These are phyloP conservation scores for Solanum stenotomum DNA, from an alignment of 257 asterid genomes.

Conservation along the genomic window DNA sequence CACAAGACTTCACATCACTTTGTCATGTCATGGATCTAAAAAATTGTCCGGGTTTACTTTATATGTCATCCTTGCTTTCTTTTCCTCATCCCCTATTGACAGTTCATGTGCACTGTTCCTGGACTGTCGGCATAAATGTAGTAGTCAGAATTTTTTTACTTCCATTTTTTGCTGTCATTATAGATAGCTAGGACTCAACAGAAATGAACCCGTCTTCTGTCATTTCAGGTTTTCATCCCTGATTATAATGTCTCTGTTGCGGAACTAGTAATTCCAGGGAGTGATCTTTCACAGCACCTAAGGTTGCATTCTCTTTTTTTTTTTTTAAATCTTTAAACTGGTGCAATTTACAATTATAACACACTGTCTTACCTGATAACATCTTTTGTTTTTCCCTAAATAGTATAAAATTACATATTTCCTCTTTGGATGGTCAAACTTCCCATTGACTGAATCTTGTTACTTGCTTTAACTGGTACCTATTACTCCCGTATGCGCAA, in stretches of 20 bases:
- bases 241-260: slow-evolving; percentile 49
- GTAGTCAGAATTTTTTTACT: background rate
- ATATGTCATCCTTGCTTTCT: background rate
- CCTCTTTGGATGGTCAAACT: background rate
- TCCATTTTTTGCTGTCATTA: background rate
- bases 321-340: background rate
- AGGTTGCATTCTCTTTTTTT: slow-evolving; percentile 4
- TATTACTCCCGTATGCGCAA: background rate
- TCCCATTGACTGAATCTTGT: background rate
- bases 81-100: background rate
- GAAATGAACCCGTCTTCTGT: slow-evolving; percentile 1
- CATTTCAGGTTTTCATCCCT: slow-evolving; percentile 36
- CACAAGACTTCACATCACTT: background rate
- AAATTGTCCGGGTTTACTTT: background rate
- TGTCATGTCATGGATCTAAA: background rate
- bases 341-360: background rate
- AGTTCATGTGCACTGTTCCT: background rate
- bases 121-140: background rate
- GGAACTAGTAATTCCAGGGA: slow-evolving; percentile 42
- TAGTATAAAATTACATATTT: background rate
- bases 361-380: background rate
- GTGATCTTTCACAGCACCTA: slow-evolving; percentile 49
- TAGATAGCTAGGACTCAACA: background rate
- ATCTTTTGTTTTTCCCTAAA: background rate
- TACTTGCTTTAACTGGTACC: background rate